Evolutionary conservation across 805 yeast species (phyloP).

Genomic region (Citeromyces nyonsensis): DNA sequence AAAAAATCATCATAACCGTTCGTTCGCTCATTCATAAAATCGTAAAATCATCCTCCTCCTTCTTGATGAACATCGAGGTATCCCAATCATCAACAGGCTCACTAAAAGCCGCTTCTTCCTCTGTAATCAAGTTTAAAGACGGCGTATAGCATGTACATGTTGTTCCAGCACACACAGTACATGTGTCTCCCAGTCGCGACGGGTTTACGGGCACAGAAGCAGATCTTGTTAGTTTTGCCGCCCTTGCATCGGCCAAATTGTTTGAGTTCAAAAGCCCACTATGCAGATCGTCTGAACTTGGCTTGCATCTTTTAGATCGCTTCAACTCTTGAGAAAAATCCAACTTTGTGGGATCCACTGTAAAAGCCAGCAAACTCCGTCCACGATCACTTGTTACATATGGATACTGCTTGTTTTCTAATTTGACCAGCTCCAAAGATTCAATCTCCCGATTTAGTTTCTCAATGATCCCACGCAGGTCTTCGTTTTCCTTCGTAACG

Average conservation of each 20-base stretch:
- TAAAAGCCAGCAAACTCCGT: background rate
- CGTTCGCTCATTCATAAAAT: background rate
- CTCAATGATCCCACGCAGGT: slow-evolving; percentile 21
- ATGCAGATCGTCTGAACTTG: background rate
- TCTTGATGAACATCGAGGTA: no score
- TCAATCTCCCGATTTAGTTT: slow-evolving; percentile 23
- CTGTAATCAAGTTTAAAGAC: no score
- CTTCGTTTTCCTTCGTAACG: slow-evolving; percentile 26
- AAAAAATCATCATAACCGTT: background rate
- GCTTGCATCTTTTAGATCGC: background rate
- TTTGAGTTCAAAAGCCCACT: background rate
- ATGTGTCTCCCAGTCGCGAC: slow-evolving; percentile 12
- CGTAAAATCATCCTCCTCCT: no score
- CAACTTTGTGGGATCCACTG: background rate
- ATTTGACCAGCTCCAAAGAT: slow-evolving; percentile 10
- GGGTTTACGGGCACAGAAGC: slow-evolving; percentile 10
- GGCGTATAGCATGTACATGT: no score
- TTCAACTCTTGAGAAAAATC: background rate
- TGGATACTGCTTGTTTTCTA: slow-evolving; percentile 4
- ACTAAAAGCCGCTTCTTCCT: no score
- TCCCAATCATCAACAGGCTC: no score
- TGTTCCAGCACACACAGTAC: no score
- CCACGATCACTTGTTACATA: background rate
- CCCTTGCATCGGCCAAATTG: background rate
- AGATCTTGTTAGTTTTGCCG: slow-evolving; percentile 1